Conservation (phyloP, 306 rosid genomes). For the Cyclanthera cordifolia region DNA sequence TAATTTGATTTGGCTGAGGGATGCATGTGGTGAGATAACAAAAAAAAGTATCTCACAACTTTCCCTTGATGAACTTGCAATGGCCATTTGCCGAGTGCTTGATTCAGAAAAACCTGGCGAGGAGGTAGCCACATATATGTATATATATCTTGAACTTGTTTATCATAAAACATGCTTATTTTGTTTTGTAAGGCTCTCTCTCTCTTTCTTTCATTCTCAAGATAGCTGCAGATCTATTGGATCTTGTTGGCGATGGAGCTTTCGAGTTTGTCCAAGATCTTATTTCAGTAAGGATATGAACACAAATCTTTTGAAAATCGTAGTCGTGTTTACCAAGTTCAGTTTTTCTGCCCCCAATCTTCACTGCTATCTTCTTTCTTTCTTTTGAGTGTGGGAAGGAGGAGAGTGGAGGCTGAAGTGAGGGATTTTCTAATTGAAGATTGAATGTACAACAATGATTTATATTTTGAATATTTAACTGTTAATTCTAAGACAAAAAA, state of each 20-base stretch:
- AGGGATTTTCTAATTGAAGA: neutral
- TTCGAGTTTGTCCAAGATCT: conserved; percentile 83
- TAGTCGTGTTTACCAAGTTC: neutral
- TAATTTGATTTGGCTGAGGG: conserved; percentile 66
- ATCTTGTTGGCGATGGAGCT: conserved; percentile 83
- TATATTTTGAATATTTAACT: neutral
- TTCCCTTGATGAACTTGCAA: conserved; percentile 71
- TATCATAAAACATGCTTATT: conserved; percentile 5
- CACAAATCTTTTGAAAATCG: conserved; percentile 5
- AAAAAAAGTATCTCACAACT: conserved; percentile 35
- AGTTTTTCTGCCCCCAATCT: neutral
- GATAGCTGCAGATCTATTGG: conserved; percentile 91
- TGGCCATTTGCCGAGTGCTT: conserved; percentile 90
- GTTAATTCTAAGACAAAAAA: neutral
- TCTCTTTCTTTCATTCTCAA: conserved; percentile 25
- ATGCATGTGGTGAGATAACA: conserved; percentile 58
- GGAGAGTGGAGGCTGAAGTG: neutral
- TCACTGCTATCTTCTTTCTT: neutral
- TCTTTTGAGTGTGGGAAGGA: neutral
- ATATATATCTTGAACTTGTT: conserved; percentile 9
- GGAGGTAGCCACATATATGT: conserved; percentile 43
- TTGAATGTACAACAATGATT: conserved; percentile 4
- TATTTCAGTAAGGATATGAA: conserved; percentile 45
- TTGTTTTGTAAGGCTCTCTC: neutral
- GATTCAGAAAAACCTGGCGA: conserved; percentile 84